These are phyloP conservation scores for Umbelopsis sp. DNA, from an alignment of 192 early-diverging fungal genomes.

Conservation along the genomic window DNA sequence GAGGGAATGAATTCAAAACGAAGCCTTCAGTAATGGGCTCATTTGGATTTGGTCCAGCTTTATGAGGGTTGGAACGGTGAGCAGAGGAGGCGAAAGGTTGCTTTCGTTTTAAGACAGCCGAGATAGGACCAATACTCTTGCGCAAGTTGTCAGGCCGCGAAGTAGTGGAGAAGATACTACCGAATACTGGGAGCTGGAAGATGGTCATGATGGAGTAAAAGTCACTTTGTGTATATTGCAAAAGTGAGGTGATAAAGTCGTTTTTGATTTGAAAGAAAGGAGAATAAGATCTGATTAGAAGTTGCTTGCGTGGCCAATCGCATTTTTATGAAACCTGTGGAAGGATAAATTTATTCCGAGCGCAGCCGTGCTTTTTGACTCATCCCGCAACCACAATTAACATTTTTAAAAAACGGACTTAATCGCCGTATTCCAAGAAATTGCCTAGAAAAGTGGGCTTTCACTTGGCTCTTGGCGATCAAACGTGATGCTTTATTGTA, in stretches of 20 bases:
- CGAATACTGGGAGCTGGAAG: constrained; percentile 29
- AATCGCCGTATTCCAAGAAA: no score
- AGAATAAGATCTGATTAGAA: background rate
- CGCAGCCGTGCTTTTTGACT: constrained; percentile 18
- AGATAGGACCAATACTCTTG: constrained; percentile 40
- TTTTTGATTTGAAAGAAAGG: background rate
- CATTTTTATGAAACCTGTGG: constrained; percentile 15
- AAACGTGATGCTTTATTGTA: background rate
- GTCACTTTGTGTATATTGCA: background rate
- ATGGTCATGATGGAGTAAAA: constrained; percentile 6
- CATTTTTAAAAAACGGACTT: no score
- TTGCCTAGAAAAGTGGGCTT: no score
- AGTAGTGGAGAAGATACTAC: constrained; percentile 28
- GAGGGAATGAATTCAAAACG: constrained; percentile 34
- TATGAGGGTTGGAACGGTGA: constrained; percentile 3
- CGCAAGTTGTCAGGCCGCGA: constrained; percentile 31
- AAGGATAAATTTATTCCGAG: constrained; percentile 21
- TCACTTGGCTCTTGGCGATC: no score
- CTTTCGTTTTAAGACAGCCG: constrained; percentile 32
- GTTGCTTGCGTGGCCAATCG: constrained; percentile 1
- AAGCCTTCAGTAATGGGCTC: constrained; percentile 36
- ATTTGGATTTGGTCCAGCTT: constrained; percentile 15
- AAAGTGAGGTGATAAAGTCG: background rate
- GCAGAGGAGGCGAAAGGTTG: constrained; percentile 24
- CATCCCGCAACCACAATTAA: background rate